Percentiles rank a stretch among this genome's conserved stretches.
phyloP scores from a whole-genome alignment of 352 stramenopile species.

The Phytophthora multivora region DNA sequence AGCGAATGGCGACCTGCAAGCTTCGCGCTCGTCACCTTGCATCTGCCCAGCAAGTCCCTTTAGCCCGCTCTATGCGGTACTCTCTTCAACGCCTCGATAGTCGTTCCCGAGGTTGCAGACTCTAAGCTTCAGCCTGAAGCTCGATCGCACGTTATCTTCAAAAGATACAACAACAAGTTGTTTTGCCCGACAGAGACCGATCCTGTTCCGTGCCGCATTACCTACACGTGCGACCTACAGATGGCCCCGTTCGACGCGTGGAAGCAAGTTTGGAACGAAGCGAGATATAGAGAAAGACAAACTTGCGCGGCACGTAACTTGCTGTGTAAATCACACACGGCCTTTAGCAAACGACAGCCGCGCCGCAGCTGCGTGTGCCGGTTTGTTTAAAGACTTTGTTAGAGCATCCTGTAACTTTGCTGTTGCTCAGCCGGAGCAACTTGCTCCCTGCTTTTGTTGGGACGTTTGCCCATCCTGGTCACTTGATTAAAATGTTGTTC shows the following conservation, averaged over 20 bases:
- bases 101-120: conserved; percentile 14
- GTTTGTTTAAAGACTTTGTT: no score
- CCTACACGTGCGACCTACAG: not conserved
- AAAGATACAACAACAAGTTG: not conserved
- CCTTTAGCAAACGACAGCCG: not conserved
- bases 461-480: not conserved
- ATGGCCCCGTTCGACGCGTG: not conserved
- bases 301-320: no score
- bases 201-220: not conserved
- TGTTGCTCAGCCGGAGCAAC: no score
- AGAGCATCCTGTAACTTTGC: no score
- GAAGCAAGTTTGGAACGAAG: not conserved
- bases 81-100: conserved; percentile 14
- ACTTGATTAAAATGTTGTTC: not conserved
- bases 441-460: not conserved
- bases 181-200: not conserved
- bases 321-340: no score
- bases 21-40: conserved; percentile 4
- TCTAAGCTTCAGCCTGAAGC: not conserved
- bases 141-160: conserved; percentile 7
- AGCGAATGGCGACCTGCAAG: not conserved
- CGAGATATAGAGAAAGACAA: not conserved
- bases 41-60: conserved; percentile 2
- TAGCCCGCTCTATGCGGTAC: conserved; percentile 2
- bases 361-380: not conserved